Evolutionary conservation across 2,329 filamentous ascomycete genomes (phyloP).

Genomic region (Pseudopithomyces maydicus): DNA sequence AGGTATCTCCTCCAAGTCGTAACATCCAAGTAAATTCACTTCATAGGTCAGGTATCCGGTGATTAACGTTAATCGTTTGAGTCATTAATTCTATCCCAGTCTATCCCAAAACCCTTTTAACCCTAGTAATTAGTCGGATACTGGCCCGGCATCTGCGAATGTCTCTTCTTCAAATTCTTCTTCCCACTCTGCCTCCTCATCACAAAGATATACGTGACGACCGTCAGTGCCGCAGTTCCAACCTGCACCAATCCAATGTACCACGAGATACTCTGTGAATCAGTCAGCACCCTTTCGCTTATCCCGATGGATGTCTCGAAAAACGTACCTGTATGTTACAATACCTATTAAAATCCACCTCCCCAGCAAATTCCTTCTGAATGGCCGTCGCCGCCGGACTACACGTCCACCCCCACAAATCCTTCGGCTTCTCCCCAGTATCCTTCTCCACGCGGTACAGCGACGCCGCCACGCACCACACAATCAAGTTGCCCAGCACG

Average conservation of each 20-base stretch:
- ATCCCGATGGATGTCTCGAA: not conserved
- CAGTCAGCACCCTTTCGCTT: constrained; percentile 11
- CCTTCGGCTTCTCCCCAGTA: constrained; percentile 38
- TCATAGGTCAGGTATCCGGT: too few species aligned
- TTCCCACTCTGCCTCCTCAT: constrained; percentile 34
- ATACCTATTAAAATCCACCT: constrained; percentile 43
- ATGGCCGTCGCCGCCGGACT: constrained; percentile 38
- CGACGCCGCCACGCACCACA: constrained; percentile 41
- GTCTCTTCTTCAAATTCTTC: constrained; percentile 27
- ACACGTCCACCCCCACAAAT: constrained; percentile 52
- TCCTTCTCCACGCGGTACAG: constrained; percentile 46
- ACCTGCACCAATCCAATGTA: constrained; percentile 44
- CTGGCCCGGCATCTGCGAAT: constrained; percentile 11
- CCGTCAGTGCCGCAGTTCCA: constrained; percentile 32
- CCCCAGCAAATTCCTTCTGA: constrained; percentile 42
- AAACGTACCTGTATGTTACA: constrained; percentile 44
- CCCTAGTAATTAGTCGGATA: constrained; percentile 13
- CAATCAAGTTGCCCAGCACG: constrained; percentile 38
- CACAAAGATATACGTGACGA: constrained; percentile 36
- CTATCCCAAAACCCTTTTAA: too few species aligned
- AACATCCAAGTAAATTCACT: too few species aligned
- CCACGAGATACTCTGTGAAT: constrained; percentile 37
- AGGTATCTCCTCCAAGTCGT: too few species aligned
- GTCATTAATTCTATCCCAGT: not conserved
- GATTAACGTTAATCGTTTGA: not conserved